Conservation (phyloP, 805 yeast genomes). For the Lachancea thermotolerans region DNA sequence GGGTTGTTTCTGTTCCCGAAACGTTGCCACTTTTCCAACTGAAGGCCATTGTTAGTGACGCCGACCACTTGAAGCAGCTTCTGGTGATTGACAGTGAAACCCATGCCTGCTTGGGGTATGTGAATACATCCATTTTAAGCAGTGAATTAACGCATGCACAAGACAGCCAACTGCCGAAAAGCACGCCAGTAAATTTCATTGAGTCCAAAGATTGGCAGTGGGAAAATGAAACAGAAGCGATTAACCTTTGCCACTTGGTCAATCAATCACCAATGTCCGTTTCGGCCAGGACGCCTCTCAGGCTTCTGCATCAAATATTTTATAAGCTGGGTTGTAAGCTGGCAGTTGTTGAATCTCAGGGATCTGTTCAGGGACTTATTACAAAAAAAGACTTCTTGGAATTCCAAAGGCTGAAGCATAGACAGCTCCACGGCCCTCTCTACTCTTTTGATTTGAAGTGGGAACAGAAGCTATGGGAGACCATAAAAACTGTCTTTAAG, state of each 20-base stretch:
- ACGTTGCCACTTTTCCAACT: slow-evolving; percentile 23
- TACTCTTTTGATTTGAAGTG: slow-evolving; percentile 20
- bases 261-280: slow-evolving; percentile 60
- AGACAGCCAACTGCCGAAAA: background rate
- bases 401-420: slow-evolving; percentile 40
- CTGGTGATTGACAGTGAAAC: slow-evolving; percentile 44
- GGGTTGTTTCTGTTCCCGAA: slow-evolving; percentile 21
- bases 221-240: too few species aligned
- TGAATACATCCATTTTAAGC: slow-evolving; percentile 6
- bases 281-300: slow-evolving; percentile 46
- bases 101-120: slow-evolving; percentile 31
- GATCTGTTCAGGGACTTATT: slow-evolving; percentile 62
- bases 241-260: slow-evolving; percentile 23
- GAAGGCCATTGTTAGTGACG: slow-evolving; percentile 21
- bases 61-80: slow-evolving; percentile 39
- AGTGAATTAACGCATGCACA: background rate
- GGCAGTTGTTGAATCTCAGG: slow-evolving; percentile 58
- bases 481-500: slow-evolving; percentile 9
- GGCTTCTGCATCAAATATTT: slow-evolving; percentile 60
- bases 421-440: slow-evolving; percentile 25
- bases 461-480: slow-evolving; percentile 22
- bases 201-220: too few species aligned
- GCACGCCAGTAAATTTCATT: too few species aligned
- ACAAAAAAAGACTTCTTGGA: slow-evolving; percentile 78
- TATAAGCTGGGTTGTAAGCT: slow-evolving; percentile 73